Base-by-base conservation (phyloP, 345 rosid species). In the Arabidopsis arenosa region DNA sequence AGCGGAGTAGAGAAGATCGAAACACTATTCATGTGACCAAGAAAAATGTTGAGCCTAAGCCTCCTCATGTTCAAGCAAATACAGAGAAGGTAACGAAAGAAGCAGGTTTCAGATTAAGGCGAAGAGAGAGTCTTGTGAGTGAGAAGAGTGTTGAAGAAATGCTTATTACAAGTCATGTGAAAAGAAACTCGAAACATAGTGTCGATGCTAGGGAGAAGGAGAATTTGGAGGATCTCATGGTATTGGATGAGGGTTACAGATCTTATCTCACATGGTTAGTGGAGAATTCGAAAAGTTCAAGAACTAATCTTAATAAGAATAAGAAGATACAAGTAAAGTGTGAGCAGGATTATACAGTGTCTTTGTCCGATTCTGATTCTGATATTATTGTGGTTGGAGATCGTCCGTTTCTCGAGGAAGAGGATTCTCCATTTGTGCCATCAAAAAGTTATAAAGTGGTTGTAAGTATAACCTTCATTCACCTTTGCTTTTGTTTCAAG, bases 321-420 rank as follows among this genome's bases (percentile, higher is more conserved):
- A 76, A 61, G 10, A 52, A 62, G 65, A 10, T 55, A 40, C 33
- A 28, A 75, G 74, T 81, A 36, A 66, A 77, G 30, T 55, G 82
- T 67, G 84, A 61, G 63, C 81, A 68, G 36, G 65, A 80, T 12
- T 28, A 12, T 54, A 74, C 45, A 59, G 73, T 55, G 63, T 73
- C 80, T 76, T 56, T 75, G 15, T 84, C 86, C 28, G 90, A 84
- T 66, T 79, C 85, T 44, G 93, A 84, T 71, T 79, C 85, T 5
- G 90, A 84, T 41, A 75, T 80, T 11, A 44, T 85, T 57, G 79
- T 70, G 39, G 14, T 84, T 82, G 84, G 74, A 48, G 36, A 59
- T 36, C 66, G 77, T 77, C 84, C 80, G 14, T 74, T 75, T 79
- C 2, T 37, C 7, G 65, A 48, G 78, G 83, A 55, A 76, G 74